phyloP scores from a whole-genome alignment of 2,329 filamentous ascomycete genomes.

The Juglanconis sp. region DNA sequence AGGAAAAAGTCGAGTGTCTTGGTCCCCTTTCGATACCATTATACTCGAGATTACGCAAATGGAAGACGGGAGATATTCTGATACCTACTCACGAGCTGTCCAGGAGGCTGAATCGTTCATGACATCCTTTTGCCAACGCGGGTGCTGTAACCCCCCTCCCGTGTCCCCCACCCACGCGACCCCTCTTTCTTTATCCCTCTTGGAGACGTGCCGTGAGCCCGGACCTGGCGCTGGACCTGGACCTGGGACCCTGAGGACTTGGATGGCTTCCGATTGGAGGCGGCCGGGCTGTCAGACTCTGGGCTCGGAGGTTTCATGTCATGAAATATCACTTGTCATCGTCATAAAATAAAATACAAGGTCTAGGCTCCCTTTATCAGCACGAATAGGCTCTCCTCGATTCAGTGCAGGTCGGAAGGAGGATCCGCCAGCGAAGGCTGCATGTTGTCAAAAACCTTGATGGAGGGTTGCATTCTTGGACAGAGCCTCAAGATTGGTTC shows the following conservation, averaged over 20 bases:
- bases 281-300: neutral
- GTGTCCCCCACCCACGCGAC: too few species aligned
- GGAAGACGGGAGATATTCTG: neutral
- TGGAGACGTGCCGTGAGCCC: neutral
- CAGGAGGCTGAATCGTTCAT: neutral
- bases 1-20: neutral
- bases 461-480: neutral
- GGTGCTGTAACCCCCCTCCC: neutral
- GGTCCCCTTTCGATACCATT: constrained; percentile 33
- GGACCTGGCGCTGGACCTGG: neutral
- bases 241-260: neutral
- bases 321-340: neutral
- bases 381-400: neutral
- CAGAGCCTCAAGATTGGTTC: neutral
- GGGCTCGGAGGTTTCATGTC: neutral
- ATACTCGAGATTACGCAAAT: neutral
- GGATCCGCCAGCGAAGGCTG: neutral
- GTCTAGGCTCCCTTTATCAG: too few species aligned
- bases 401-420: neutral
- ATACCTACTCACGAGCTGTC: neutral
- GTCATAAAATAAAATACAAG: too few species aligned
- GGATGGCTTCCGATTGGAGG: neutral
- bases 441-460: neutral
- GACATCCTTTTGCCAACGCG: neutral
- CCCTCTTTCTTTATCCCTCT: too few species aligned